Evolutionary conservation across 345 rosid genomes (phyloP).

Genomic region (Corymbia maculata): DNA sequence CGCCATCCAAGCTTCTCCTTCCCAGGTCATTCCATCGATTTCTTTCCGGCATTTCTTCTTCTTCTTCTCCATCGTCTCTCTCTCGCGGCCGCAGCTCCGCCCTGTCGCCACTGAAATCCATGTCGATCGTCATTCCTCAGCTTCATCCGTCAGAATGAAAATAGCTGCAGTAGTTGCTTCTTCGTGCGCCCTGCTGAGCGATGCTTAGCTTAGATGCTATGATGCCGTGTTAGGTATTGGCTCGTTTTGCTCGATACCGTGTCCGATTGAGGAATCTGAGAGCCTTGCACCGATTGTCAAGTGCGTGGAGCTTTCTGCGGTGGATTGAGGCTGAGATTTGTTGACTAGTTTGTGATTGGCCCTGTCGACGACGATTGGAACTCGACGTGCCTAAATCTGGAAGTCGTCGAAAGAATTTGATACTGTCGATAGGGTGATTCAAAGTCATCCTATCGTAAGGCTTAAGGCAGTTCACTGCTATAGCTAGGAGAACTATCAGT

Average conservation of each 20-base stretch:
- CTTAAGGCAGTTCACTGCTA: too few relatives aligned
- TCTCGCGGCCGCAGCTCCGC: not conserved
- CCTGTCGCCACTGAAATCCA: not conserved
- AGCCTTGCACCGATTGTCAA: too few relatives aligned
- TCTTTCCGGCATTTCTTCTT: not conserved
- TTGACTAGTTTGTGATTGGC: too few relatives aligned
- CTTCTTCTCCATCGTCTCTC: not conserved
- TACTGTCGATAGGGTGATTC: too few relatives aligned
- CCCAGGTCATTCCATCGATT: constrained; percentile 29
- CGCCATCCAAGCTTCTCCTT: constrained; percentile 60
- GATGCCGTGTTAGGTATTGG: not conserved
- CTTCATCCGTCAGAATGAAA: not conserved
- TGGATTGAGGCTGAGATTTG: too few relatives aligned
- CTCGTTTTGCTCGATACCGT: not conserved
- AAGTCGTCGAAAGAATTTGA: too few relatives aligned
- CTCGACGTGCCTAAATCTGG: too few relatives aligned
- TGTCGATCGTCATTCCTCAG: not conserved
- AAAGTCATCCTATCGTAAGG: too few relatives aligned
- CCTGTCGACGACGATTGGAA: too few relatives aligned
- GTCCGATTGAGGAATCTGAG: not conserved
- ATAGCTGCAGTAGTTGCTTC: not conserved
- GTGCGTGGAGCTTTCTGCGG: too few relatives aligned
- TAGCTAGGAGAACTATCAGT: too few relatives aligned
- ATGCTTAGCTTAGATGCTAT: not conserved
- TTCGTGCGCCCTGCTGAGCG: not conserved